These are phyloP conservation scores for Solanum dulcamara DNA, from an alignment of 257 asterid genomes.

Conservation along the genomic window DNA sequence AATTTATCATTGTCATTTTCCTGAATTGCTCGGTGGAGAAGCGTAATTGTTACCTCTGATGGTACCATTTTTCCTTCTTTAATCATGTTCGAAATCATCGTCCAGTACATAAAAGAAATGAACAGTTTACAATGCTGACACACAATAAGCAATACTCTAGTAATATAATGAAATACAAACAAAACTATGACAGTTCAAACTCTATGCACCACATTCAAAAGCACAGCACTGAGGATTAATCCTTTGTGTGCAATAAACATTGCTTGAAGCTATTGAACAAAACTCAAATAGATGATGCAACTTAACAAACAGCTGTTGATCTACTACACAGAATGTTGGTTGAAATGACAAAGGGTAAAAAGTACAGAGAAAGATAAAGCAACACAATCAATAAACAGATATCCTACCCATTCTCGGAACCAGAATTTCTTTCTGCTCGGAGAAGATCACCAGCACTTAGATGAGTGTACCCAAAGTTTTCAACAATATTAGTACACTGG, in stretches of 20 bases:
- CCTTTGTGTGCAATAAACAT: not conserved
- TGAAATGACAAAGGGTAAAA: not conserved
- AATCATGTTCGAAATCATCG: slow-evolving; percentile 75
- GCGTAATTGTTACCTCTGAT: slow-evolving; percentile 77
- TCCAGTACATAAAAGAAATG: slow-evolving; percentile 26
- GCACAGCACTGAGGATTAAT: not conserved
- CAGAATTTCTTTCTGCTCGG: slow-evolving; percentile 64
- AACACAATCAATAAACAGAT: not conserved
- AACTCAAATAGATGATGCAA: not conserved
- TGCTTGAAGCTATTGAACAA: not conserved
- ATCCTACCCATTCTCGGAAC: slow-evolving; percentile 25
- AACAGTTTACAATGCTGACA: not conserved
- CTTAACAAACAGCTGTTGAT: not conserved
- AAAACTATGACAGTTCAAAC: not conserved
- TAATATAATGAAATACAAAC: not conserved
- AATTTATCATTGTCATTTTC: slow-evolving; percentile 71
- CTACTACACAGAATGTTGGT: not conserved
- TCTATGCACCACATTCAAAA: not conserved
- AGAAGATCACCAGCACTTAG: slow-evolving; percentile 98
- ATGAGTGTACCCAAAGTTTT: slow-evolving; percentile 74
- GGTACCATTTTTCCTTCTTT: slow-evolving; percentile 91
- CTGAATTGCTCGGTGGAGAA: slow-evolving; percentile 60
- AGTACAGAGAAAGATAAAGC: not conserved
- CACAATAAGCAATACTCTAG: not conserved
- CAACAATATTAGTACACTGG: slow-evolving; percentile 71